Base-by-base conservation (phyloP, 805 yeast species). In the Saccharomyces eubayanus region DNA sequence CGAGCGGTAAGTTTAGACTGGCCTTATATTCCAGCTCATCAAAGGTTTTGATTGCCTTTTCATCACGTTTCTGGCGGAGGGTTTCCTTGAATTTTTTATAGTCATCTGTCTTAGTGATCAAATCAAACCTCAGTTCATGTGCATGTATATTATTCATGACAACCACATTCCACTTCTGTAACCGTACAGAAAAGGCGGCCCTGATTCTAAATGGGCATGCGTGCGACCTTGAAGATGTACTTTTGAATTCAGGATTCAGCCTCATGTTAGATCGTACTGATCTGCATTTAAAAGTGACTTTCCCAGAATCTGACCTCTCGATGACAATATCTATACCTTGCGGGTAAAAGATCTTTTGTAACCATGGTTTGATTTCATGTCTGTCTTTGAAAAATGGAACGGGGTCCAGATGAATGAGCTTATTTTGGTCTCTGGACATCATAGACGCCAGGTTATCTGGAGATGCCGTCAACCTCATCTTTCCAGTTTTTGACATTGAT, bases 161-260 rank as follows among this genome's bases (percentile, higher is more conserved):
- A 31, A 80, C 84, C 29, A 83, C 71, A 14, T 81, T 72, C 89
- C 89, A 83, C 50, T 71, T 68, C 55, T 74, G 70, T 31, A 77
- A 71, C 55, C 81, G 69, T 10, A 78, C 59, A 1, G 83, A 77
- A 59, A 70, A 82, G 59, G 83, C 81, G 4, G 87, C 87, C 53
- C 89, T 66, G 30, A 83, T 75, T 63, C 84, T 73, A 61, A 83
- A 83, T 0, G 87, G 87, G 62, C 88, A 83, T 27, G 74, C 72
- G 6, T 69, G 69, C 51, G 61, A 65, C 48, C 62, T 59, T 12
- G 64, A 58, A 11, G 56, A 46, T 31, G 36, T 53, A 4, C 29
- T 20, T 20, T 41, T 27, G 6, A 16, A 14, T 24, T 36, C 16
- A 8, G 36, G 43, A 40, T 51, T 50, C 16, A 40, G 57, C 48